Evolutionary conservation across 257 asterid genomes (phyloP), one percentile per base, ranked within the genome.

Genomic region (Salvia rosmarinus): DNA sequence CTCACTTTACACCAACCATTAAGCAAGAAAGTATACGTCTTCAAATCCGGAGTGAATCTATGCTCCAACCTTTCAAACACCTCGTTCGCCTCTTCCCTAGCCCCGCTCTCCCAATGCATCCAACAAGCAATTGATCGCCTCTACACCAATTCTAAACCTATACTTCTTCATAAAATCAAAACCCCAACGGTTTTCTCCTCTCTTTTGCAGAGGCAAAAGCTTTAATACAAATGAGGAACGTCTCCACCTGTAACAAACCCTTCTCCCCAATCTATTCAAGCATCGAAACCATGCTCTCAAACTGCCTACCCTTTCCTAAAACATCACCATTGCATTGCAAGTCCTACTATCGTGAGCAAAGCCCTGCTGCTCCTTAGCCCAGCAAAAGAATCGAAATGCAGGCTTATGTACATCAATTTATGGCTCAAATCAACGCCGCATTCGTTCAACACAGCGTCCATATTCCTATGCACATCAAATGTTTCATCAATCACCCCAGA

Each of bases 201-300:
- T 90, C 96, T 66, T 81, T 87, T 5, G 97, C 97, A 73, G 95
- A 89, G 10, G 91, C 98, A 78, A 89, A 95, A 21, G 88, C 81
- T 75, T 75, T 88, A 49, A 91, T 82, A 20, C 91, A 83, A 11
- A 88, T 81, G 34, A 51, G 43, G 55, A 89, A 95, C 7, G 92
- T 88, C 71, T 91, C 97, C 70, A 87, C 52, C 0, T 86, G 80
- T 63, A 91, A 89, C 77, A 91, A 74, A 6, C 94, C 85, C 77
- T 90, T 91, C 67, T 80, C 90, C 0, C 97, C 96, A 95, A 94
- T 94, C 78, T 95, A 97, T 49, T 87, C 94, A 62, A 89, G 89
- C 59, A 95, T 58, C 0, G 90, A 82, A 9, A 85, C 71, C 99
- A 95, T 84, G 4, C 97, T 89, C 93, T 95, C 96, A 64, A 95